Evolutionary conservation across 1,284 basidiomycete genomes (phyloP), one percentile per base, ranked within the genome.

Genomic region (Naganishia albida): DNA sequence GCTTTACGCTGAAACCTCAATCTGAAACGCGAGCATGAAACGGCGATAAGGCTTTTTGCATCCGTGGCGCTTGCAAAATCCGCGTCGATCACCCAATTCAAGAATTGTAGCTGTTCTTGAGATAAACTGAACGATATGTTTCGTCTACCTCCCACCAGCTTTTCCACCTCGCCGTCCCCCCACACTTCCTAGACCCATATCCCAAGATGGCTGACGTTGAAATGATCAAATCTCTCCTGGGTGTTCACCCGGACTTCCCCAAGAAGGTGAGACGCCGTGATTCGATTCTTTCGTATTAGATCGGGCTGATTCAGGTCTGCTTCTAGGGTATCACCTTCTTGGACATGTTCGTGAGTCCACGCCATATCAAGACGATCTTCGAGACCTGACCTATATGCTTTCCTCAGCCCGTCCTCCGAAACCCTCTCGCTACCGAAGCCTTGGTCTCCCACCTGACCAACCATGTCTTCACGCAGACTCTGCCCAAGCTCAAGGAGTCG

Each of bases 391-490:
- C 54, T 56, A 52, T 34, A 53, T 48, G 53, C 25, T 30, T 55
- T 51, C 48, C 18, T 50, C 59, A 70, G 78, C 93, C 93, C 15
- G 84, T 96, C 74, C 84, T 96, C 30, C 85, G 88, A 23, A 83
- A 91, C 74, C 93, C 93, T 12, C 72, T 89, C 67, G 87, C 87
- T 2, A 91, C 94, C 75, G 93, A 96, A 81, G 87, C 88, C 1
- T 85, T 99, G 62, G 89, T 98, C 75, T 93, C 93, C 30, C 89
- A 97, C 79, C 84, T 99, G 66, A 77, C 92, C 65, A 84, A 92
- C 78, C 95, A 91, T 77, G 82, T 99, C 74, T 89, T 88, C 63
- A 91, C 89, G 38, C 72, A 72, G 48, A 90, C 88, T 20, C 82
- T 93, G 69, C 83, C 85, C 13, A 80, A 80, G 26, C 69, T 78